Base-by-base conservation (phyloP, 257 asterid species). In the Asclepias syriaca region DNA sequence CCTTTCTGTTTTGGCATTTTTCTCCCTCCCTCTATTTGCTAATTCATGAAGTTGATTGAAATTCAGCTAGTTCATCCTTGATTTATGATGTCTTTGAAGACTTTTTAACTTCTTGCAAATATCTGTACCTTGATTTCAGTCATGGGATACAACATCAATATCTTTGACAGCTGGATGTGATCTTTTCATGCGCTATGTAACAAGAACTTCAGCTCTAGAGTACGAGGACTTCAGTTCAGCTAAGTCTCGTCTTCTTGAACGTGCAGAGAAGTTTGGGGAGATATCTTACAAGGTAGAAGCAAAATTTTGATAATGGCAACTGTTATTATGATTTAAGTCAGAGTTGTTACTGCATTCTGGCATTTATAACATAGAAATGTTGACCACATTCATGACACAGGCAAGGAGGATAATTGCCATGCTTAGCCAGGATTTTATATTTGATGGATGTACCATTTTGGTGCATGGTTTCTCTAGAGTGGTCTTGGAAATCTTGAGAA, bases 401-500 rank as follows among this genome's bases (percentile, higher is more conserved):
- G 98, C 97, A 69, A 82, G 96, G 75, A 93, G 74, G 73, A 87
- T 85, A 67, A 91, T 91, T 34, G 97, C 96, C 0, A 85, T 88
- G 97, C 93, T 93, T 54, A 77, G 95, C 75, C 96, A 93, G 80
- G 97, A 93, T 80, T 91, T 93, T 79, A 88, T 93, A 43, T 91
- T 85, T 61, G 93, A 93, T 84, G 96, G 96, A 19, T 93, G 97
- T 72, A 91, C 97, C 81, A 91, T 93, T 76, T 83, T 91, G 87
- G 97, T 93, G 76, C 98, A 91, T 81, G 98, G 97, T 61, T 93
- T 88, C 87, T 93, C 98, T 2, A 77, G 96, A 45, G 98, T 91
- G 27, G 97, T 93, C 75, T 83, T 89, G 75, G 96, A 93, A 81
- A 85, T 87, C 70, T 66, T 91, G 88, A 84, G 63, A 85, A 84